Conservation (phyloP, 306 rosid genomes). For the Dryas drummondii region DNA sequence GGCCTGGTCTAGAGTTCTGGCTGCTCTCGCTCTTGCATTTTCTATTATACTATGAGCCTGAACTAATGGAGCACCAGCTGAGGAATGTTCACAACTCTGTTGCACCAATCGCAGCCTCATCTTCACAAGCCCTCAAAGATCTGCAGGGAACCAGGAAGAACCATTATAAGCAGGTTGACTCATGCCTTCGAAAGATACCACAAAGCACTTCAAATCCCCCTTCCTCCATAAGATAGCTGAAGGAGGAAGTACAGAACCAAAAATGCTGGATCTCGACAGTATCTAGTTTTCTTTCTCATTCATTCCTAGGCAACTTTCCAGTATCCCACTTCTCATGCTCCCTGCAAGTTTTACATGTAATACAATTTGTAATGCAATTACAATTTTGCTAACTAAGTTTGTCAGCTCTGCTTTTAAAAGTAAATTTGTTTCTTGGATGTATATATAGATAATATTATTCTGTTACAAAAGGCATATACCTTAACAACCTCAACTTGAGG, state of each 20-base stretch:
- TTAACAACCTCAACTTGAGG: not conserved
- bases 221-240: no score
- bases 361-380: not conserved
- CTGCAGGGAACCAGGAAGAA: conserved; percentile 37
- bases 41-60: conserved; percentile 38
- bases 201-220: conserved; percentile 58
- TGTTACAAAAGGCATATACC: conserved; percentile 5
- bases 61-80: conserved; percentile 29
- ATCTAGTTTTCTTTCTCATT: not conserved
- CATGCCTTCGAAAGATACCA: conserved; percentile 57
- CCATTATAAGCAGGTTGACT: conserved; percentile 40
- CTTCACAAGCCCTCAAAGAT: conserved; percentile 35
- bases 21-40: conserved; percentile 46
- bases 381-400: conserved; percentile 4
- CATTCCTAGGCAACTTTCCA: not conserved
- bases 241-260: not conserved
- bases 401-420: conserved; percentile 16
- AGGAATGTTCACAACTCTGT: conserved; percentile 27
- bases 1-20: conserved; percentile 46
- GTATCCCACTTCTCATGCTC: no score
- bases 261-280: not conserved
- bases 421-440: not conserved
- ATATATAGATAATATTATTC: not conserved
- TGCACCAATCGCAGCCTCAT: conserved; percentile 31
- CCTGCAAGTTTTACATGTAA: no score